Conservation (phyloP, 495 filamentous ascomycete species). For the Neurospora sp. region DNA sequence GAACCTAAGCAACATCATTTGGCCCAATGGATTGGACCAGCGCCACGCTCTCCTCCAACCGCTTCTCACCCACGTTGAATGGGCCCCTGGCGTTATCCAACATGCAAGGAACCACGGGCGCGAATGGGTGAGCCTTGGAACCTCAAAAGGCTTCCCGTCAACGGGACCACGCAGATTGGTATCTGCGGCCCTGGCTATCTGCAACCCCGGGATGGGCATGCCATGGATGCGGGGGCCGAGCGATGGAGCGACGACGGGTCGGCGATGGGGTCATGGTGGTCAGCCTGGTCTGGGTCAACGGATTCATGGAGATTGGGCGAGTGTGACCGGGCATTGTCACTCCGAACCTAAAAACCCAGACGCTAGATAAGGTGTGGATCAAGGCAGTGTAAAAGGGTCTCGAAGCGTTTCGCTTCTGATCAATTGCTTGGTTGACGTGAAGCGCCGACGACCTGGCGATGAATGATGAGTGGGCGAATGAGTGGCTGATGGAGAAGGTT, state of each 20-base stretch:
- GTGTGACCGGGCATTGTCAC: not conserved
- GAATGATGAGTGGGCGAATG: not conserved
- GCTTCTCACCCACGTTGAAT: not conserved
- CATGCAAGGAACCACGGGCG: not conserved
- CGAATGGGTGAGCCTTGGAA: not conserved
- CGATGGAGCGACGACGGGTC: not conserved
- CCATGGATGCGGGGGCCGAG: not conserved
- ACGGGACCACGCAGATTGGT: not conserved
- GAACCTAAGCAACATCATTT: not conserved
- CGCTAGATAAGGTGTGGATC: not conserved
- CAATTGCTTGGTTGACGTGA: constrained; percentile 17
- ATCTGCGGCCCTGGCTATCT: not conserved
- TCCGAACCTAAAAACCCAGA: not conserved
- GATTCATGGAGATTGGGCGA: not conserved
- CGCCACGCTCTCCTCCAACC: not conserved
- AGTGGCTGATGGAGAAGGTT: not conserved
- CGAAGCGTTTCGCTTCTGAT: constrained; percentile 5
- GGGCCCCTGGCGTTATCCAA: not conserved
- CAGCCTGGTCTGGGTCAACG: not conserved
- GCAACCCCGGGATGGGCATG: not conserved
- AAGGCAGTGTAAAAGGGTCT: constrained; percentile 20
- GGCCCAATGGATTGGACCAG: not conserved
- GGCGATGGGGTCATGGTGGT: not conserved
- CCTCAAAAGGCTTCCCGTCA: not conserved
- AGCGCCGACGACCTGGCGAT: constrained; percentile 8